Evolutionary conservation across 2,329 filamentous ascomycete species (phyloP).

Genomic region (Trichoderma citrinoviride): DNA sequence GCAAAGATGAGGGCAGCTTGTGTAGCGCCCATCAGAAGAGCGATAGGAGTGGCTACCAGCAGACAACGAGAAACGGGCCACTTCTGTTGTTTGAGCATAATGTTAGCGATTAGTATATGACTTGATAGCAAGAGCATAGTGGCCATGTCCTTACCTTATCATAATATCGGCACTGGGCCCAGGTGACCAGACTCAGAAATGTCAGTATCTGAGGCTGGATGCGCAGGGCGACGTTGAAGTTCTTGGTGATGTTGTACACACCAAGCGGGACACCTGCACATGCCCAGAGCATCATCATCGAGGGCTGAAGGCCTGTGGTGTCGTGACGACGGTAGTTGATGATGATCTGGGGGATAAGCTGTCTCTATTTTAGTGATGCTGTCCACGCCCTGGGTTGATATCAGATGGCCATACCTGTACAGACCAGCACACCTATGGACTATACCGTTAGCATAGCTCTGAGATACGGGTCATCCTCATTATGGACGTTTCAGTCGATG

Average conservation of each 20-base stretch:
- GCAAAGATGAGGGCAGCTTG: conserved; percentile 60
- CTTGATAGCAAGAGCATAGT: neutral
- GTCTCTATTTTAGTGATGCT: neutral
- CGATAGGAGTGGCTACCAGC: conserved; percentile 49
- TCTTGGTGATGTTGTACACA: conserved; percentile 44
- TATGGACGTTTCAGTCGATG: no score
- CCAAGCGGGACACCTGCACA: conserved; percentile 66
- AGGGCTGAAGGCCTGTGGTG: conserved; percentile 62
- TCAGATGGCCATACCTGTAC: conserved; percentile 47
- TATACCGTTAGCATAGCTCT: neutral
- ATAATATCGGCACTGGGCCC: conserved; percentile 46
- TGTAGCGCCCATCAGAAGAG: conserved; percentile 55
- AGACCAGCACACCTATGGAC: conserved; percentile 57
- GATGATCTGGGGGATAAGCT: conserved; percentile 67
- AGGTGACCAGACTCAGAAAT: conserved; percentile 42
- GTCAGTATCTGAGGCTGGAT: conserved; percentile 46
- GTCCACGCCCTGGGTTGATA: neutral
- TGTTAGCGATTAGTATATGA: neutral
- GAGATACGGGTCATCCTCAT: no score
- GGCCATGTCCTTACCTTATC: conserved; percentile 33
- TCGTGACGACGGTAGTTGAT: conserved; percentile 66
- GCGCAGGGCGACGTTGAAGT: conserved; percentile 42
- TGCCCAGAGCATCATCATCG: conserved; percentile 72
- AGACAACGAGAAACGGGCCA: conserved; percentile 52
- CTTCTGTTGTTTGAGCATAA: conserved; percentile 36